Evolutionary conservation across 441 rosid species (phyloP), one percentile per base, ranked within the genome.

Genomic region (Brassica balearica): DNA sequence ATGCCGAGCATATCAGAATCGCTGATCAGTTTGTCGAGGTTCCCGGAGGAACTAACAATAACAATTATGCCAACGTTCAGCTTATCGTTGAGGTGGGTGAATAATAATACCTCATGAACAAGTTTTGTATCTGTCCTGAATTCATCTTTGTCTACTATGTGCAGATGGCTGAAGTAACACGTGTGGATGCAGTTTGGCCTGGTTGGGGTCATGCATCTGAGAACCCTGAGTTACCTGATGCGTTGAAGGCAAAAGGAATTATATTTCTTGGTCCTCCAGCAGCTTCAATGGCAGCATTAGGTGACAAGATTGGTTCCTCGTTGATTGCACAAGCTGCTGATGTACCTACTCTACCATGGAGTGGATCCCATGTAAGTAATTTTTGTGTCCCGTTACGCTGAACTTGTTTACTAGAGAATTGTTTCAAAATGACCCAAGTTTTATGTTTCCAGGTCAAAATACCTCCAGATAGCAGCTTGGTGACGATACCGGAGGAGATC

Each of bases 181-280:
- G 69, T 75, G 99, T 97, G 70, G 99, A 97, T 87, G 99, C 99
- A 15, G 98, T 97, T 81, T 97, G 99, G 99, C 99, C 99, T 84
- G 99, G 99, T 71, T 97, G 99, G 98, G 99, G 98, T 62, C 99
- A 97, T 88, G 99, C 99, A 59, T 97, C 99, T 10, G 99, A 94
- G 86, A 97, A 90, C 80, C 99, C 99, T 53, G 99, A 94, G 83
- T 88, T 97, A 64, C 98, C 98, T 8, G 98, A 97, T 84, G 98
- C 98, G n/a, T 79, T 97, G 77, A 72, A 46, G 83, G 95, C 88
- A 20, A 94, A 91, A 82, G 99, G 93, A 78, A 88, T 97, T 19
- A 69, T 90, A 77, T 97, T 97, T 89, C 99, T 97, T 73, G 99
- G 99, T 34, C 98, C 99, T 17, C 97, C 98, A 7, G 85, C 93